Evolutionary conservation across 805 yeast genomes (phyloP), one percentile per base, ranked within the genome.

Genomic region (Candida nonsorbophila): DNA sequence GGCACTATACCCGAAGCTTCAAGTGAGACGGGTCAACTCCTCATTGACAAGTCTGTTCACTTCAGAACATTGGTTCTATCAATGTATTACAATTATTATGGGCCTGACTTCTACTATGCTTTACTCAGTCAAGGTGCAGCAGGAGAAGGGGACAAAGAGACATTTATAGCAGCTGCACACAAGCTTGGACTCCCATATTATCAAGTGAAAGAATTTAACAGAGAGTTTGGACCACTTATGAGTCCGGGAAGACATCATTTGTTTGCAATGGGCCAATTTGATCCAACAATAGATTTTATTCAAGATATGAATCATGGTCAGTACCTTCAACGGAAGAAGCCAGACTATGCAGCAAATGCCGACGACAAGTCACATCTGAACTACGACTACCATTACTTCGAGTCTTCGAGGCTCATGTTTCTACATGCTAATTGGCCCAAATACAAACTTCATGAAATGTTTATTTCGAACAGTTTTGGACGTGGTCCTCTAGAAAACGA

Each of bases 1-100:
- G 80, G 81, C 20, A 50, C 85, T 0, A 46, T 79, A 22, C 65
- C 67, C 3, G 65, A 61, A 30, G 53, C 64, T 9, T 51, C 62
- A 15, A 48, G 56, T 5, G 69, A 62, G 37, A 57, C 67, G 3
- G 67, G 67, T 14, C 67, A 59, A 35, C 28, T 62, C 25, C 42
- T 62, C 27, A 57, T 61, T 32, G 47, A 56, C 36, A 60, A 60
- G 38, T 37, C 41, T 16, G 43, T 42, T 4, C 67, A 60, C 36
- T 46, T 48, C 27, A 30, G 42, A 30, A 50, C 64, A 3, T 49
- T 61, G 22, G 22, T 60, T 2, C 46, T 62, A 25, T 44, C 66
- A 4, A 40, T 60, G 50, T 62, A 59, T 42, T 62, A 62, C 34
- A 62, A 62, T 38, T 49, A 40, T 37, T 55, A 44, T 29, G 67